phyloP scores from a whole-genome alignment of 352 stramenopile species.

The Globisporangium paddicum region DNA sequence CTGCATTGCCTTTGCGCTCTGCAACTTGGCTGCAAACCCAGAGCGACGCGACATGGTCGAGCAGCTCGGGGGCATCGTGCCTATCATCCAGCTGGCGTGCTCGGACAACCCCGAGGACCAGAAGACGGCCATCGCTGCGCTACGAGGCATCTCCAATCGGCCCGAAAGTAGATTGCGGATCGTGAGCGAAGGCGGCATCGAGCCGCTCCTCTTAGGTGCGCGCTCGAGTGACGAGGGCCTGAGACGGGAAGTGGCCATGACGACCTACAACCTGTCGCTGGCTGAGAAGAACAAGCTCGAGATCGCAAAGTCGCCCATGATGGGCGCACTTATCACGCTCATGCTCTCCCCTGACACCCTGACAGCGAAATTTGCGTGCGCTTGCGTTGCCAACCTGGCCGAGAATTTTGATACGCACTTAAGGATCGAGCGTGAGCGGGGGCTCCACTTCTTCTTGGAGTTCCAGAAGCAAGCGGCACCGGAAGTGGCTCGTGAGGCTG shows the following conservation, averaged over 20 bases:
- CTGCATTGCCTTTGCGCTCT: constrained; percentile 95
- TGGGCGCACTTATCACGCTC: constrained; percentile 82
- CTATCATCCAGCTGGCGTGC: constrained; percentile 94
- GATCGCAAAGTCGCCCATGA: constrained; percentile 79
- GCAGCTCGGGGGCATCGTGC: constrained; percentile 87
- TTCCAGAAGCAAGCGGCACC: constrained; percentile 34
- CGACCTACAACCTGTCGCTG: constrained; percentile 90
- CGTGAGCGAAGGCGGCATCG: constrained; percentile 86
- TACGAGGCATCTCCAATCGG: constrained; percentile 87
- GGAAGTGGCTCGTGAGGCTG: constrained; percentile 49
- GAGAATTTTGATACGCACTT: constrained; percentile 90
- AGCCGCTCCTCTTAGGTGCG: constrained; percentile 83
- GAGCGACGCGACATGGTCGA: constrained; percentile 89
- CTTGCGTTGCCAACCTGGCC: constrained; percentile 89
- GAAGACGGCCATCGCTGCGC: constrained; percentile 87
- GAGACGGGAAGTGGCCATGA: constrained; percentile 87
- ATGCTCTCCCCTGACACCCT: constrained; percentile 75
- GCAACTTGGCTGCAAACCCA: constrained; percentile 91
- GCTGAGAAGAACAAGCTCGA: constrained; percentile 95
- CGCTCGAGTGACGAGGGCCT: constrained; percentile 67
- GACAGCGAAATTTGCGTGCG: constrained; percentile 69
- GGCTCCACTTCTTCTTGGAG: constrained; percentile 74
- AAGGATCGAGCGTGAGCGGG: constrained; percentile 68
- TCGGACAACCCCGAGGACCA: constrained; percentile 88
- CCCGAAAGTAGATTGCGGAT: constrained; percentile 84